phyloP scores from a whole-genome alignment of 1,284 basidiomycete species.

The Trametes polyzona region DNA sequence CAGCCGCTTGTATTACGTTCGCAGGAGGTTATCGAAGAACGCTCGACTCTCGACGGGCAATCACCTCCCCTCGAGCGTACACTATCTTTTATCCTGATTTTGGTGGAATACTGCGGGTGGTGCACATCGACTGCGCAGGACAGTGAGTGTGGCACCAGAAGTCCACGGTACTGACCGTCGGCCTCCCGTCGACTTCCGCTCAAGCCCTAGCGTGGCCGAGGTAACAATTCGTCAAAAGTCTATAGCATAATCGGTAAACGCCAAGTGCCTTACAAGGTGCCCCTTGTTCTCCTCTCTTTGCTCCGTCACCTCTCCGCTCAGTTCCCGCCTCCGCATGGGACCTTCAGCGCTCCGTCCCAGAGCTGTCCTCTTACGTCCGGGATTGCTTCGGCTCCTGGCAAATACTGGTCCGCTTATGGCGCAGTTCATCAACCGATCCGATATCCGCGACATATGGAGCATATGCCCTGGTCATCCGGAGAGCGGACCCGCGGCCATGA shows the following conservation, averaged over 20 bases:
- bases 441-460: slow-evolving; percentile 10
- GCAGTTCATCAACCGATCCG: slow-evolving; percentile 12
- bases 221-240: slow-evolving; percentile 7
- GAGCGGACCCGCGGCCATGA: slow-evolving; percentile 15
- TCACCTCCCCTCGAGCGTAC: not conserved
- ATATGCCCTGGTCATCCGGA: not conserved
- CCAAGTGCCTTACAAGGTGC: not conserved
- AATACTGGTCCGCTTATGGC: not conserved
- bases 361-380: not conserved
- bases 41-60: no score
- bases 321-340: not conserved
- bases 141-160: not conserved
- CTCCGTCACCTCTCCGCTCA: not conserved
- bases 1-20: no score
- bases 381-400: not conserved
- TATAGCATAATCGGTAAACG: not conserved
- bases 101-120: no score
- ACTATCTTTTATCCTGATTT: no score
- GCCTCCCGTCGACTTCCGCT: slow-evolving; percentile 3
- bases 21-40: no score
- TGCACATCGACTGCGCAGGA: not conserved
- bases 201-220: not conserved
- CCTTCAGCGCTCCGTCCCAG: not conserved
- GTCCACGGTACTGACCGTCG: not conserved
- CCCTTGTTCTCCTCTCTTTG: not conserved